These are phyloP conservation scores for Protomyces inouyei DNA, from an alignment of 1,139 yeast genomes.

Conservation along the genomic window DNA sequence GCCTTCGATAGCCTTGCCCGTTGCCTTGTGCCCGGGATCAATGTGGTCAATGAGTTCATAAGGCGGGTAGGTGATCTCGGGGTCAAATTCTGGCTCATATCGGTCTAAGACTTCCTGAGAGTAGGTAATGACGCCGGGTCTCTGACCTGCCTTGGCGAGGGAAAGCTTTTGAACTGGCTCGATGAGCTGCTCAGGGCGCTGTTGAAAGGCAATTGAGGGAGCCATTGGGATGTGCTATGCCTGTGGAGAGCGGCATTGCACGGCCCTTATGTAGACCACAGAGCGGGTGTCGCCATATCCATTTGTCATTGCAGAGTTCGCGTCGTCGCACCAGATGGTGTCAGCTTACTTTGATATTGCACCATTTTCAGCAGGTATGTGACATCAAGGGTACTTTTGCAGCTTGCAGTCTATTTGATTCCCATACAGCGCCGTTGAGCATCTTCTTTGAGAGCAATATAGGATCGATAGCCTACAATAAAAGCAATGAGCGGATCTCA, in stretches of 20 bases:
- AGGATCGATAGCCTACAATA: no score
- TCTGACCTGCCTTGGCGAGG: not conserved
- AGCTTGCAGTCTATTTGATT: no score
- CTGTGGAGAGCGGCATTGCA: no score
- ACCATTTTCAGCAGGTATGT: no score
- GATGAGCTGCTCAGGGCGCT: not conserved
- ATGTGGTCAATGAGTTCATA: slow-evolving; percentile 7
- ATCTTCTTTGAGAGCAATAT: no score
- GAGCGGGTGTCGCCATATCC: not conserved
- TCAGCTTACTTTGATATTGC: no score
- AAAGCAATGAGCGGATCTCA: no score
- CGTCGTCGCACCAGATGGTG: not conserved
- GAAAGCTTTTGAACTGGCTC: not conserved
- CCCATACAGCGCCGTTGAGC: no score
- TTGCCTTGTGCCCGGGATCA: slow-evolving; percentile 24
- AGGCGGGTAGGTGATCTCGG: slow-evolving; percentile 2
- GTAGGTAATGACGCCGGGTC: slow-evolving; percentile 3
- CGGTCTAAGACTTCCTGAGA: slow-evolving; percentile 11
- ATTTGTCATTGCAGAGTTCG: not conserved
- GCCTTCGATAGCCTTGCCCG: slow-evolving; percentile 11
- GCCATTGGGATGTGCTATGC: not conserved
- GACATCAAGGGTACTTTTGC: no score
- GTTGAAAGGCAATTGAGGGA: slow-evolving; percentile 12
- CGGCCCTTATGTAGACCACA: no score
- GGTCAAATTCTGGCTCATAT: slow-evolving; percentile 19